Evolutionary conservation across 768 basidiomycete species (phyloP), one percentile per base, ranked within the genome.

Genomic region (Lentinula guzmanii): DNA sequence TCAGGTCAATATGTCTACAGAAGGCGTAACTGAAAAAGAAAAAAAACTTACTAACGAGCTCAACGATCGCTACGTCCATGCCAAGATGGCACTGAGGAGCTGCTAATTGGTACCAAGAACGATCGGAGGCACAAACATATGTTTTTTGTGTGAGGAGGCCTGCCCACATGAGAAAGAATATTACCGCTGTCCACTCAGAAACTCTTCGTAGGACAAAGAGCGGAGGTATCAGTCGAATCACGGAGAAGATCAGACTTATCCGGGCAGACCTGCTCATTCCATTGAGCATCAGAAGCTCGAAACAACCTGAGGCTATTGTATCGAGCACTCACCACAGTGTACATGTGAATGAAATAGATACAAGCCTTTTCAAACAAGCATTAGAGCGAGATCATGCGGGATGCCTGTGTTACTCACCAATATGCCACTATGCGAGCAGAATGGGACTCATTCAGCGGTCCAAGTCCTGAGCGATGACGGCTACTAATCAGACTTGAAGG

Each of bases 211-310:
- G 31, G 10, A 45, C 18, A 31, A 62, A 50, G 21, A 59, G 56
- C 13, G 55, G 34, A 18, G 61, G 61, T 13, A 58, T 58, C 16
- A 62, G 50, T 45, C 61, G 61, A 33, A 62, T 62, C 24, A 62
- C 57, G 28, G 61, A 52, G 24, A 57, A 62, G 11, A 62, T 62
- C 34, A 62, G 28, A 58, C 61, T 62, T 55, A 62, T 62, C 43
- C 61, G 61, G 48, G 61, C 55, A 31, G 56, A 43, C 61, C 61
- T 62, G 48, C n/a, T 35, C 42, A 18, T 18, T n/a, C 31, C 42
- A 24, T 34, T 24, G 1, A 43, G n/a, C 33, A 16, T 21, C 31
- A 28, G n/a, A 35, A 24, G 9, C 13, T 42, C 28, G n/a, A 16
- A 5, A 28, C 35, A 5, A 7, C 10, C 31, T 24, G 11, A 9